These are phyloP conservation scores for Gossypium trilobum DNA, from an alignment of 441 rosid genomes.

Conservation along the genomic window DNA sequence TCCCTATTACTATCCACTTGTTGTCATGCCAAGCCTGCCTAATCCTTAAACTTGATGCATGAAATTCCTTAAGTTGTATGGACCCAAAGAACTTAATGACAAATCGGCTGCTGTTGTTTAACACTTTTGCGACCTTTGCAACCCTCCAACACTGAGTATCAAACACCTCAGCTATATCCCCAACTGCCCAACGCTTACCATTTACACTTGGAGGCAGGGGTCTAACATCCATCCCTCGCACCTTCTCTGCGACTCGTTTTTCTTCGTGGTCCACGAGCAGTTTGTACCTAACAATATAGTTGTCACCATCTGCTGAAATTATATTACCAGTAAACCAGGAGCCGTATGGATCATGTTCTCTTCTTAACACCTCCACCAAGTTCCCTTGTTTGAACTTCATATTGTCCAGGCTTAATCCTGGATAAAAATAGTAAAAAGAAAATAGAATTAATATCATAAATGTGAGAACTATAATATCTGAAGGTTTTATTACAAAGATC, in stretches of 20 bases:
- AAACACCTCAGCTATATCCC: constrained; percentile 34
- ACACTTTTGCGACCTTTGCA: constrained; percentile 27
- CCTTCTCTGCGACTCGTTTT: constrained; percentile 22
- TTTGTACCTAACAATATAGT: constrained; percentile 23
- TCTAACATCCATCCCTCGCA: constrained; percentile 22
- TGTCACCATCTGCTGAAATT: constrained; percentile 20
- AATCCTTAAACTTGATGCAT: constrained; percentile 24
- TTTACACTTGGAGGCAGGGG: constrained; percentile 25
- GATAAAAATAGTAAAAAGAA: neutral
- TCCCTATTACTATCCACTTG: constrained; percentile 25
- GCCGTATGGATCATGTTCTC: constrained; percentile 23
- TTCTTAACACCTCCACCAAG: constrained; percentile 26
- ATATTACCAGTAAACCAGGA: constrained; percentile 31
- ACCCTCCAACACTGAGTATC: constrained; percentile 30
- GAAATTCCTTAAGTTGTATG: constrained; percentile 29
- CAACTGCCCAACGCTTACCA: constrained; percentile 27
- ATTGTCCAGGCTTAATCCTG: constrained; percentile 1
- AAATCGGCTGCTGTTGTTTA: constrained; percentile 17
- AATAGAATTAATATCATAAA: neutral
- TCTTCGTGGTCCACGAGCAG: constrained; percentile 14
- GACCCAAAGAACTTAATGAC: constrained; percentile 33
- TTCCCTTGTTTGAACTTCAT: constrained; percentile 28
- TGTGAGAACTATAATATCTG: neutral
- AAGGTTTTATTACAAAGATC: neutral
- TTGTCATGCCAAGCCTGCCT: constrained; percentile 27